Percentiles rank a stretch among this genome's conserved stretches.
Conservation (phyloP, 306 rosid species). For the Abrus pulchellus region DNA sequence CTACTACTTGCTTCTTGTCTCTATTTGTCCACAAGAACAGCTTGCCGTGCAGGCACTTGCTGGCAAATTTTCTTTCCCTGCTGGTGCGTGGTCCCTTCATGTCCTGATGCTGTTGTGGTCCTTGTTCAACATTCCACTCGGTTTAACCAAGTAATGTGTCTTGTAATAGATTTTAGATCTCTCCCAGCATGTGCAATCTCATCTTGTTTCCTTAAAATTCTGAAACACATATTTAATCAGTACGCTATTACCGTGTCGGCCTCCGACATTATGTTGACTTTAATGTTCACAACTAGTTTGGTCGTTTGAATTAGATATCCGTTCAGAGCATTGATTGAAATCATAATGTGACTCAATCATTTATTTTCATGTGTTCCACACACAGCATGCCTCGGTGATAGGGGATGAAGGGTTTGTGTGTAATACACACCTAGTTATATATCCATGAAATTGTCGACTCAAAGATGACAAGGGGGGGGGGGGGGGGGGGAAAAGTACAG, state of each 20-base stretch:
- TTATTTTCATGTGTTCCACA: slow-evolving; percentile 12
- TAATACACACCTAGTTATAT: not conserved
- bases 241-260: slow-evolving; percentile 28
- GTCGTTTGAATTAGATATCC: not conserved
- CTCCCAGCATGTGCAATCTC: slow-evolving; percentile 44
- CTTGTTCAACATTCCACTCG: slow-evolving; percentile 44
- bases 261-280: slow-evolving; percentile 35
- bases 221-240: slow-evolving; percentile 42
- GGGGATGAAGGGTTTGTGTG: not conserved
- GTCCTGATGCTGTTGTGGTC: slow-evolving; percentile 52
- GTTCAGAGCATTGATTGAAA: slow-evolving; percentile 5
- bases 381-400: not conserved
- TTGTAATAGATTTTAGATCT: slow-evolving; percentile 27
- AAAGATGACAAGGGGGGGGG: not conserved
- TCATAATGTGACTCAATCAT: not conserved
- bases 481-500: not conserved
- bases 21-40: slow-evolving; percentile 32
- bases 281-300: not conserved
- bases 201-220: slow-evolving; percentile 50
- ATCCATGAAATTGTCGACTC: not conserved
- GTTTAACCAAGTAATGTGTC: slow-evolving; percentile 26
- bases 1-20: slow-evolving; percentile 48
- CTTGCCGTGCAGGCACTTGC: slow-evolving; percentile 47
- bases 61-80: slow-evolving; percentile 40
- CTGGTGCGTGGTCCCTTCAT: slow-evolving; percentile 46